Base-by-base conservation (phyloP, 1,284 basidiomycete species). In the Xerocomus nothofagi region DNA sequence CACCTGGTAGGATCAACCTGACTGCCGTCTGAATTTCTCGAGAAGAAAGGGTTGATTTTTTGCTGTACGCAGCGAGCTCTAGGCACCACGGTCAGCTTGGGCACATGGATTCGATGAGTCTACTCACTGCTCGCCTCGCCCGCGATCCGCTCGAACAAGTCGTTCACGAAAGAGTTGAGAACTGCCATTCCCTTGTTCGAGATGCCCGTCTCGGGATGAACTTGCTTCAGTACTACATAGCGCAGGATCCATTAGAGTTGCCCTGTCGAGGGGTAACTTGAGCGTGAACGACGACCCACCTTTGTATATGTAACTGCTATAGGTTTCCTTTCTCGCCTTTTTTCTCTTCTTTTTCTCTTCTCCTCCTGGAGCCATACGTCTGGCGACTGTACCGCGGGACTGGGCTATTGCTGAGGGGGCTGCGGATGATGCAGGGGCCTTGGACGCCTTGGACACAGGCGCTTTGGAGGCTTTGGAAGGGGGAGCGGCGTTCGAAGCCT, bases 171-270 rank as follows among this genome's bases (percentile, higher is more conserved):
- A 49, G 88, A 91, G 81, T 96, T 96, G 40, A 97, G 75, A 66
- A 97, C 91, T 50, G 87, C 84, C 93, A 97, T 97, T 36, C 93
- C 93, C 79, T 95, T 97, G 84, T 95, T 96, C 54, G 90, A 88
- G 72, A 96, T 95, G 84, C 94, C 94, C 57, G 91, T 96, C 69
- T 97, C 94, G 50, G 93, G 94, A 78, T 97, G 93, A 54, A 97
- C 93, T 69, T 93, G 90, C 74, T 87, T 93, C 56, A 93, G 77
- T 56, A 92, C 89, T 90, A 53, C 12, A 53, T 2, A 27, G 17
- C 17, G 12, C n/a, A 0, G 3, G 6, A 17, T 8, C n/a, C 24
- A 12, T 52, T 32, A 50, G 45, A 14, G 31, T 17, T 26, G 12
- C 17, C 4, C n/a, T n/a, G n/a, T 47, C 17, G 24, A 23, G 5